phyloP scores from a whole-genome alignment of 306 rosid genomes.

The cucumber (Cucumis sativus) region Cucumber_9930_V3 NC_026658.2:778001-778500 shows the following conservation, averaged over 20 bases:
- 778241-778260: too few relatives aligned
- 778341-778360: conserved; percentile 4
- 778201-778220: conserved; percentile 1
- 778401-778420: conserved; percentile 18
- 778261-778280: too few relatives aligned
- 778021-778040: too few relatives aligned
- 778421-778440: conserved; percentile 11
- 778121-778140: conserved; percentile 20
- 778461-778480: conserved; percentile 6
- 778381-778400: conserved; percentile 14
- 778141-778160: conserved; percentile 29
- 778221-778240: too few relatives aligned
- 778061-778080: too few relatives aligned
- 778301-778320: neutral
- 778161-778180: conserved; percentile 12
- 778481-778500: too few relatives aligned
- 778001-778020: neutral
- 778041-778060: too few relatives aligned
- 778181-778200: neutral
- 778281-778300: too few relatives aligned
- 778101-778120: conserved; percentile 17
- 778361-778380: conserved; percentile 6
- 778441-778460: conserved; percentile 25
- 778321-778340: conserved; percentile 25
- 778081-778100: neutral